Evolutionary conservation across 2,329 filamentous ascomycete species (phyloP).

Genomic region (Colletotrichum sp.): DNA sequence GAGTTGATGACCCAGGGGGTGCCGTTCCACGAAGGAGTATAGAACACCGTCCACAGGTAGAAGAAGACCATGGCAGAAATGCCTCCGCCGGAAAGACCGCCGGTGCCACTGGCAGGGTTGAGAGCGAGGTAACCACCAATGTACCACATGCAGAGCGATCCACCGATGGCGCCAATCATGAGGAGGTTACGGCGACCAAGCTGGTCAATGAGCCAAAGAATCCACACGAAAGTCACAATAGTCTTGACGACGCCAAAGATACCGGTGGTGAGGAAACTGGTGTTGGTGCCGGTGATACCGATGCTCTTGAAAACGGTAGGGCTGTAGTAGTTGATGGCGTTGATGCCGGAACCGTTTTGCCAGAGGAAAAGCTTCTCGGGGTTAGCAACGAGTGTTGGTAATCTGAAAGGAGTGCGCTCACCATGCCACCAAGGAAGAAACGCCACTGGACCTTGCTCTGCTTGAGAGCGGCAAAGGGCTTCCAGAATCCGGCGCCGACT

Average conservation of each 20-base stretch:
- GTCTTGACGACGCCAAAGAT: constrained; percentile 82
- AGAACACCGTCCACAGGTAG: constrained; percentile 74
- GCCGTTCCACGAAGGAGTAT: constrained; percentile 75
- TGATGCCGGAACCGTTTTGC: constrained; percentile 77
- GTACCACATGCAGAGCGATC: constrained; percentile 65
- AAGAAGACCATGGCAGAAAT: constrained; percentile 73
- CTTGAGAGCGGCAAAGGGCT: constrained; percentile 66
- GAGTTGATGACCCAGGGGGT: constrained; percentile 79
- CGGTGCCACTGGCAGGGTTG: constrained; percentile 32
- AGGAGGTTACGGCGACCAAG: constrained; percentile 61
- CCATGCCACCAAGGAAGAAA: constrained; percentile 72
- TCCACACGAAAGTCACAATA: constrained; percentile 69
- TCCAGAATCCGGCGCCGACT: constrained; percentile 77
- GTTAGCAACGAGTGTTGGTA: background rate
- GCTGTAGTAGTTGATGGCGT: constrained; percentile 79
- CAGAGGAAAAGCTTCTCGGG: constrained; percentile 70
- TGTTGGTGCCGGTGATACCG: constrained; percentile 50
- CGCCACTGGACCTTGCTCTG: constrained; percentile 69
- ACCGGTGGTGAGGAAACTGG: constrained; percentile 66
- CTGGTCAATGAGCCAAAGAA: constrained; percentile 71
- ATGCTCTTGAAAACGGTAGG: constrained; percentile 69
- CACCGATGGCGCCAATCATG: constrained; percentile 64
- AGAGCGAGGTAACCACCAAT: constrained; percentile 61
- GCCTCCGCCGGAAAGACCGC: constrained; percentile 46
- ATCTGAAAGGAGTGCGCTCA: background rate